Evolutionary conservation across 2,329 filamentous ascomycete genomes (phyloP).

Genomic region (Aspergillus unguis): DNA sequence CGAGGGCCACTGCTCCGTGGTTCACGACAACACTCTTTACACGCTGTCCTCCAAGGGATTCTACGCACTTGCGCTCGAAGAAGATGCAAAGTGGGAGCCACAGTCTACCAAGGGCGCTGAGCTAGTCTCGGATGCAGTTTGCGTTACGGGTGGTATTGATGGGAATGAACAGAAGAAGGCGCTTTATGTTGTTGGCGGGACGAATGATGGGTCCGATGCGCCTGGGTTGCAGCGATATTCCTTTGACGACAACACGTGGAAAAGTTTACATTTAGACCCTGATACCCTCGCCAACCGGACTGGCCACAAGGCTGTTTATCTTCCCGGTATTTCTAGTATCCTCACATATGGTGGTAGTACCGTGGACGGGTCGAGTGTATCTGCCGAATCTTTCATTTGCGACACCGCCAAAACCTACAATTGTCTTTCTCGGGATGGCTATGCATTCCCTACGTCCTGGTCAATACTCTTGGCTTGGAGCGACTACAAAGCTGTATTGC

Average conservation of each 20-base stretch:
- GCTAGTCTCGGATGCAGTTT: constrained; percentile 70
- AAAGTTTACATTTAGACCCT: constrained; percentile 50
- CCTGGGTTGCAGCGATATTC: constrained; percentile 70
- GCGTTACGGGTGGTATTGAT: constrained; percentile 65
- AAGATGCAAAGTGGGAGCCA: constrained; percentile 68
- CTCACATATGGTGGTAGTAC: constrained; percentile 76
- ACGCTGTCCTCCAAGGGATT: constrained; percentile 74
- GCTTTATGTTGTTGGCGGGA: constrained; percentile 80
- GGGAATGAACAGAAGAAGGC: constrained; percentile 58
- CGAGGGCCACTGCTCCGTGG: constrained; percentile 74
- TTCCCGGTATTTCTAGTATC: constrained; percentile 67
- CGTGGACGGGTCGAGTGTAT: constrained; percentile 55
- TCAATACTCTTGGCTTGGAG: constrained; percentile 76
- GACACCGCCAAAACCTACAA: constrained; percentile 55
- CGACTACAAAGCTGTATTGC: constrained; percentile 64
- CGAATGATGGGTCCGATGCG: constrained; percentile 57
- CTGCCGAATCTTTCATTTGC: constrained; percentile 73
- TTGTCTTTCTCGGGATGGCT: constrained; percentile 58
- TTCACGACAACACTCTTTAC: constrained; percentile 80
- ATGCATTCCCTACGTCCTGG: constrained; percentile 60
- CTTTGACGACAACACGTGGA: constrained; percentile 58
- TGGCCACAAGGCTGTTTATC: constrained; percentile 72
- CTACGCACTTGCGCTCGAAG: constrained; percentile 65
- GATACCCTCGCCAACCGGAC: constrained; percentile 64
- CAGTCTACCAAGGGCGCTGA: constrained; percentile 58